A percentile compares a stretch with the other conserved stretches of the same genome.
These are phyloP conservation scores for Arctostaphylos glauca DNA, from an alignment of 148 eudicot genomes.

Conservation along the genomic window DNA sequence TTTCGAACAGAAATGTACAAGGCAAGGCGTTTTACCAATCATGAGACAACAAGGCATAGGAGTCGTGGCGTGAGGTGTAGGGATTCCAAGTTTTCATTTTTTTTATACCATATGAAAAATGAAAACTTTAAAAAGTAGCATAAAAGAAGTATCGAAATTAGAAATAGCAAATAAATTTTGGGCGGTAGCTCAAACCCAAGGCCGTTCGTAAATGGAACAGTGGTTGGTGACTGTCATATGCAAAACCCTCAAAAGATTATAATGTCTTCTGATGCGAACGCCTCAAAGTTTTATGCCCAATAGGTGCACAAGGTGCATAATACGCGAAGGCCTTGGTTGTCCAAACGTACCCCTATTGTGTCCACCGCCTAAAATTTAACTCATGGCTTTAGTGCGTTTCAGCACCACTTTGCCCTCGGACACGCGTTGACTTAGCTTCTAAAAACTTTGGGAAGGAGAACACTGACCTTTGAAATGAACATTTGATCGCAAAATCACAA, in stretches of 20 bases:
- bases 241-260: neutral
- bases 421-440: neutral
- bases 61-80: too few relatives aligned
- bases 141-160: too few relatives aligned
- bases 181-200: neutral
- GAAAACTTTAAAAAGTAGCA: too few relatives aligned
- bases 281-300: constrained; percentile 1
- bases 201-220: neutral
- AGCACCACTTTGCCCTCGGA: too few relatives aligned
- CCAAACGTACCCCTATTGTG: neutral
- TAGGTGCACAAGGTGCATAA: neutral
- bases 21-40: too few relatives aligned
- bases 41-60: too few relatives aligned
- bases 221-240: neutral
- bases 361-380: neutral
- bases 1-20: too few relatives aligned
- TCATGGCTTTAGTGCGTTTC: neutral
- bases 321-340: neutral
- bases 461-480: neutral
- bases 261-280: neutral
- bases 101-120: too few relatives aligned
- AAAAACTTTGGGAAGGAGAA: neutral
- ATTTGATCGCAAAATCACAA: neutral
- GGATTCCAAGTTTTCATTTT: too few relatives aligned
- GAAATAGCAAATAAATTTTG: too few relatives aligned